phyloP scores from a whole-genome alignment of 495 filamentous ascomycete species.

The Symbiotaphrina buchneri region DNA sequence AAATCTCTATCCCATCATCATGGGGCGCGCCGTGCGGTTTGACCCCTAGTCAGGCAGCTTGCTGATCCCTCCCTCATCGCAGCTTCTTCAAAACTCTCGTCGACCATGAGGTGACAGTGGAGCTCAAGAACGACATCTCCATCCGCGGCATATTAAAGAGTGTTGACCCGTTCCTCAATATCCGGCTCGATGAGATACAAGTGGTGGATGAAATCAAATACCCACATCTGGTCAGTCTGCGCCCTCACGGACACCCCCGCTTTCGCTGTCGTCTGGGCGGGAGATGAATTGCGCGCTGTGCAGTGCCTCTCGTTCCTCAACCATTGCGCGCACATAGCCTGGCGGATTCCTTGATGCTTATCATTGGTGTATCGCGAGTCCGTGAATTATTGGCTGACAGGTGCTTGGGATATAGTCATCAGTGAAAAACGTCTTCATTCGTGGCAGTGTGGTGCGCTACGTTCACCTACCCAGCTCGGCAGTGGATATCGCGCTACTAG shows the following conservation, averaged over 20 bases:
- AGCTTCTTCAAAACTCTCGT: constrained; percentile 99
- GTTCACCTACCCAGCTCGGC: constrained; percentile 74
- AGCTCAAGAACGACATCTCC: constrained; percentile 97
- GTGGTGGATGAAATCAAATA: constrained; percentile 82
- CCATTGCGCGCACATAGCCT: too few relatives aligned
- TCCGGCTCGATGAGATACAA: constrained; percentile 88
- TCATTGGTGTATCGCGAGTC: too few relatives aligned
- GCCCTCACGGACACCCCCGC: neutral
- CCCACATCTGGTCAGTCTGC: constrained; percentile 52
- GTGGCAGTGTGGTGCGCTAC: constrained; percentile 89
- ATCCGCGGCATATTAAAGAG: constrained; percentile 87
- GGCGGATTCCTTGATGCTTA: too few relatives aligned
- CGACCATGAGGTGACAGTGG: constrained; percentile 87
- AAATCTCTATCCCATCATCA: constrained; percentile 1
- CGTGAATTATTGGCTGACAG: neutral
- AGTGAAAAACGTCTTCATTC: constrained; percentile 97
- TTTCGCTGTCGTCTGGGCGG: too few relatives aligned
- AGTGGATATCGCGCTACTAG: constrained; percentile 75
- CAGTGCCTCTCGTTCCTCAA: too few relatives aligned
- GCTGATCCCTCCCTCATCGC: constrained; percentile 1
- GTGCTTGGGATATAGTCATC: constrained; percentile 27
- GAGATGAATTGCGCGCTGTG: too few relatives aligned
- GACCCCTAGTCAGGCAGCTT: neutral
- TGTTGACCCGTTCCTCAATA: constrained; percentile 97
- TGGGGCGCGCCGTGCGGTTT: too few relatives aligned